Evolutionary conservation across 2,329 filamentous ascomycete species (phyloP), one percentile per base, ranked within the genome.

Genomic region (Colletotrichum liriopes): DNA sequence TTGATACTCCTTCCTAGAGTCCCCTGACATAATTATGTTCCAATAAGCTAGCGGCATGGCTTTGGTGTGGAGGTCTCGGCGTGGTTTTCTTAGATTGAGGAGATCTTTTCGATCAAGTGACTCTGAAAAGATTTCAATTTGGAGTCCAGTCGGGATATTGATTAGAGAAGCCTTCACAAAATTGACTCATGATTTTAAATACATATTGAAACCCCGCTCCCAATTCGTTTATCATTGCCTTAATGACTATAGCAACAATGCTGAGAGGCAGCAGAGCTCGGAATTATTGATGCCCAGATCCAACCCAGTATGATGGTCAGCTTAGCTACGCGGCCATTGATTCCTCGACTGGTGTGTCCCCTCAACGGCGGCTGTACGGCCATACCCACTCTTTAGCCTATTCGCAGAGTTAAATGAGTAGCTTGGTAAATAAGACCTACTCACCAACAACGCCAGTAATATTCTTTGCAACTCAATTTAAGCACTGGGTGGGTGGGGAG

Each of bases 161-260:
- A 35, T 35, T 8, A 35, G 8, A 35, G 35, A 26, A 26, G 23
- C 23, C 2, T 26, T 26, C 23, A 26, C 23, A 26, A 49, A 49
- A 11, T 11, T 12, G n/a, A 1, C 9, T 23, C 45, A 23, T 5
- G 20, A 49, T 23, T 1, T 8, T 23, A 4, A 14, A 23, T 49
- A 23, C 12, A 8, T 20, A 23, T 12, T 11, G 5, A 5, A 23
- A 2, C 1, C 5, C 45, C 5, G 11, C n/a, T 5, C 1, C 0
- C 9, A 23, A 32, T 32, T 32, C 23, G 23, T 1, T 26, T 26
- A 26, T 32, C 29, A 32, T 3, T 32, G 6, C 29, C 4, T 6
- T 32, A 32, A 32, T 32, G 29, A 32, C 29, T 49, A 4, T n/a
- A n/a, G 2, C 7, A 20, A 11, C 20, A 12, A 23, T 23, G 9